These are phyloP conservation scores for Paecilomyces fulvus DNA, from an alignment of 2,329 filamentous ascomycete species.

Conservation along the genomic window DNA sequence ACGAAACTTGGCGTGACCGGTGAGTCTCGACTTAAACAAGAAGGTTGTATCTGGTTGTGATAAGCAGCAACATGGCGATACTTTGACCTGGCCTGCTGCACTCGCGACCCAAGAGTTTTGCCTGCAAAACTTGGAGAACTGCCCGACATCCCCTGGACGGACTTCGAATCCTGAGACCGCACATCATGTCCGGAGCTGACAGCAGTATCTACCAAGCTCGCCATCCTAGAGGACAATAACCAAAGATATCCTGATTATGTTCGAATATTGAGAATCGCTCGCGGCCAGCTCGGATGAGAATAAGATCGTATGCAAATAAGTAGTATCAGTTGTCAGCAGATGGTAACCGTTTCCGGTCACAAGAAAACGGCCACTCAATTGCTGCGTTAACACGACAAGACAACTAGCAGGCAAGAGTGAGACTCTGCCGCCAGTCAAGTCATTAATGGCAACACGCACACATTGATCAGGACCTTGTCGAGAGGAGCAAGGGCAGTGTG, in stretches of 20 bases:
- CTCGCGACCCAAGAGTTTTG: slow-evolving; percentile 2
- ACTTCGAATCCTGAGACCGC: slow-evolving; percentile 7
- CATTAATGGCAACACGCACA: background rate
- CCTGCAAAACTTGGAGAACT: slow-evolving; percentile 1
- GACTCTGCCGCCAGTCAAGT: background rate
- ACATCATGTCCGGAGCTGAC: slow-evolving; percentile 20
- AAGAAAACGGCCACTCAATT: background rate
- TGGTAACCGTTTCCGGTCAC: background rate
- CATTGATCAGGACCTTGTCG: background rate
- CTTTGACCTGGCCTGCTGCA: slow-evolving; percentile 46
- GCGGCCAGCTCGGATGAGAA: background rate
- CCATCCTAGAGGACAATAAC: slow-evolving; percentile 15
- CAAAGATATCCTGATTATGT: background rate
- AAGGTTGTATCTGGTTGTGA: slow-evolving; percentile 63
- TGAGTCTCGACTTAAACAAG: slow-evolving; percentile 80
- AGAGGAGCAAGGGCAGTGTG: background rate
- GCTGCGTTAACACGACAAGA: background rate
- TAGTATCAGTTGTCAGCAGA: background rate
- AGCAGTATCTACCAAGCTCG: slow-evolving; percentile 20
- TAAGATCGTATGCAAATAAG: background rate
- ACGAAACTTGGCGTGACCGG: slow-evolving; percentile 70
- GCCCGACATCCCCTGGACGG: slow-evolving; percentile 5
- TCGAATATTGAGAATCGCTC: background rate
- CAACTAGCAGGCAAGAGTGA: background rate
- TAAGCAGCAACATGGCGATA: slow-evolving; percentile 90